Base-by-base conservation (phyloP, 2,329 filamentous ascomycete genomes). In the Sclerotinia borealis region DNA sequence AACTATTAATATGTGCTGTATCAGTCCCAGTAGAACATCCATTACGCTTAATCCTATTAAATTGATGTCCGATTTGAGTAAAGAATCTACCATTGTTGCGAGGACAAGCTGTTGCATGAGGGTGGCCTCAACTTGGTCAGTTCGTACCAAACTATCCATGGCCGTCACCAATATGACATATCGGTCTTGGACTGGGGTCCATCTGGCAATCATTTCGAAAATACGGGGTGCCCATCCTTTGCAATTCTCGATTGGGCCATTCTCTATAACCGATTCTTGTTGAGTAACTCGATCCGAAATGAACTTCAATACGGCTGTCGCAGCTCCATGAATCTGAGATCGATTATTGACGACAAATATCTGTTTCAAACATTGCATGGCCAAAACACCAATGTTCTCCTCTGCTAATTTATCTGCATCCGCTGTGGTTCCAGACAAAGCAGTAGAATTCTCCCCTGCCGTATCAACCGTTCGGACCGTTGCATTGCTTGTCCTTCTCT, bases 1-100 rank as follows among this genome's bases (percentile, higher is more conserved):
- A 10, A 96, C 79, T 70, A 87, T 83, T 69, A 92, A 85, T 73
- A 93, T 89, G 73, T 96, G 92, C 68, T 91, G 88, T 67, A 97
- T 85, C 17, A 99, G 81, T 1, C 92, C 90, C 17, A 96, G 81
- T 34, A 98, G 80, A 22, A 98, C 88, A 74, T 99, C 95, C 87
- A 98, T 98, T 59, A 98, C 90, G 74, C 93, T 97, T 51, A 99
- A 80, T 1, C 95, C 95, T 66, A 99, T 97, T 73, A 98, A 82
- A 76, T 97, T 98, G 72, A 96, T 87, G 48, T 93, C 87, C 0
- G 93, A 97, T 59, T 89, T 88, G 52, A 99, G 80, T 11, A 98
- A 81, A 66, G 90, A 91, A 65, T 91, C 87, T 64, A 97, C 86
- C 76, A 97, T 86, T 49, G 87, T 87, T 0, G 90, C 85, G 65